Evolutionary conservation across 2,329 filamentous ascomycete genomes (phyloP), one percentile per base, ranked within the genome.

Genomic region (Aspergillus chevalieri): DNA sequence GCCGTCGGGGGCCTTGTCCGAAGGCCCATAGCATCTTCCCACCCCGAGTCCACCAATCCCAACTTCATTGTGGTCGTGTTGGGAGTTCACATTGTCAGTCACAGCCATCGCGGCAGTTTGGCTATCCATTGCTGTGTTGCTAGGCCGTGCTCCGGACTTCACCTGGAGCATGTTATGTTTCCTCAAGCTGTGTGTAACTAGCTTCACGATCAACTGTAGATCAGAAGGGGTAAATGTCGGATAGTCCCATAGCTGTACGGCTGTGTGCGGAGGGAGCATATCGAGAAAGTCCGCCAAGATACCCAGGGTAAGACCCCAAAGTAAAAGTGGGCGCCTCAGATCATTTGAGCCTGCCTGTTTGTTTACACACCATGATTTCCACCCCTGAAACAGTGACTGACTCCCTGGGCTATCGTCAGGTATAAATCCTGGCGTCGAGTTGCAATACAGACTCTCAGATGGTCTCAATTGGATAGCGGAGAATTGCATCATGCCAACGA

Each of bases 221-320:
- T 87, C 84, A 49, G 74, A 74, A 1, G 79, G 74, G 0, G 83
- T 85, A 60, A 87, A 86, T 1, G 81, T 86, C 0, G 84, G 84
- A 59, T 85, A 86, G 26, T 77, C 78, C 83, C 84, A 87, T 22
- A 85, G 64, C 30, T 78, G 70, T 3, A 86, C 74, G 2, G 82
- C 78, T 47, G 79, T 81, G 54, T 77, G 72, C 1, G 83, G 82
- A n/a, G 83, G 83, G 3, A 86, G 67, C 59, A 85, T 76, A 54
- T 86, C 82, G 21, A 87, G 73, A 54, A 87, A 82, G 64, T 87
- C 84, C 14, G 81, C 80, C 36, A 86, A 66, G 28, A 87, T 79
- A 4, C 83, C 84, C 1, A 87, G 71, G 0, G 84, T 86, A 30
- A 87, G 64, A 0, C 84, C 84, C 84, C 84, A 87, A 1, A 87